Base-by-base conservation (phyloP, 495 filamentous ascomycete genomes). In the Tuber borchii region DNA sequence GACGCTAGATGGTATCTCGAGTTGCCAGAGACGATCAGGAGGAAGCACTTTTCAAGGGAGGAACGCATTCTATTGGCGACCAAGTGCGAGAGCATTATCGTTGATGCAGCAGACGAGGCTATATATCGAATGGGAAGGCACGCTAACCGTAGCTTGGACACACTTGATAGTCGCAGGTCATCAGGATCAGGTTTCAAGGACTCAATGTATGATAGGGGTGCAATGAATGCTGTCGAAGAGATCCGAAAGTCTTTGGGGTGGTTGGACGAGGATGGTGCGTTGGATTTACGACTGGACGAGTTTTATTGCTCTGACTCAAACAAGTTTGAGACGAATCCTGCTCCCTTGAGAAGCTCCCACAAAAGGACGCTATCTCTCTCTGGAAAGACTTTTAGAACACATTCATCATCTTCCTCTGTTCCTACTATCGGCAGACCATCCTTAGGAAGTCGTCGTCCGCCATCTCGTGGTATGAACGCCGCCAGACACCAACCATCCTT, bases 221-320 rank as follows among this genome's bases (percentile, higher is more conserved):
- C 81, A 10, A 83, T 78, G 48, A 81, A 85, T 70, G 85, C 85
- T n/a, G 87, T 88, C 83, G 85, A 87, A 73, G 85, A 86, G 22
- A 86, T 93, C 71, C 88, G 89, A 75, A 91, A 93, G 73, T 90
- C 87, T 74, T 92, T 94, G 79, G 88, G 90, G 45, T 93, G 92
- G 92, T 85, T 95, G 73, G 92, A 96, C 40, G 92, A 92, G 76
- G 90, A 93, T 76, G 89, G 91, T 20, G 89, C 92, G 71, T 85
- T 95, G 34, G 91, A 95, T 80, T 84, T 94, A 72, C 88, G 89
- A 42, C 85, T 93, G 26, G 70, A 78, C n/a, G 80, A 77, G 37
- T 82, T 82, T 51, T 72, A 75, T 37, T 76, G 69, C 26, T 74
- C 75, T 43, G 76, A 76, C 39, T 71, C 73, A 44, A 68, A 72